Evolutionary conservation across 805 yeast genomes (phyloP).

Genomic region (Saturnispora bothae): DNA sequence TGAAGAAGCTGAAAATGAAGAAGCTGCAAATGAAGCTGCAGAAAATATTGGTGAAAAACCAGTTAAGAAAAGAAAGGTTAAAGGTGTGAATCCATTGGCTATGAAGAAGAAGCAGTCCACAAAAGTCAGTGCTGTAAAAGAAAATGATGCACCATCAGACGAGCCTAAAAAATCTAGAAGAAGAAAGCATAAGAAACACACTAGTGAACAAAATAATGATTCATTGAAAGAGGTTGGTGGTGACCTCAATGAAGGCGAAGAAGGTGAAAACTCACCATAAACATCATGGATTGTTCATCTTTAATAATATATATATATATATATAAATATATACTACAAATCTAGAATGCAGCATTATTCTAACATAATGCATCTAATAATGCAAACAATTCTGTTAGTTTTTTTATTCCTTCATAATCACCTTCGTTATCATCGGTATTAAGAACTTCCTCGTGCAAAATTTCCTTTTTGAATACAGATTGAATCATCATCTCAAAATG

Average conservation of each 20-base stretch:
- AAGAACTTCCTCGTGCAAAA: slow-evolving; percentile 10
- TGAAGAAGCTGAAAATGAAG: slow-evolving; percentile 11
- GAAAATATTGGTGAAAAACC: slow-evolving; percentile 14
- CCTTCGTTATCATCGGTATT: slow-evolving; percentile 4
- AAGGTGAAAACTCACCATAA: no score
- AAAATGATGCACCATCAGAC: background rate
- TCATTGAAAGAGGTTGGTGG: slow-evolving; percentile 17
- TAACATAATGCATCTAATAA: slow-evolving; percentile 14
- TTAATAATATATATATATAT: no score
- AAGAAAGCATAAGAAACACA: background rate
- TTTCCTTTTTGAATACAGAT: slow-evolving; percentile 34
- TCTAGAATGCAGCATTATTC: no score
- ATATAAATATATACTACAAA: no score
- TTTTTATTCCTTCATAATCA: slow-evolving; percentile 15
- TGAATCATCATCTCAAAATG: slow-evolving; percentile 46
- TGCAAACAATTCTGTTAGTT: slow-evolving; percentile 22
- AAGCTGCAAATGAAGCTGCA: slow-evolving; percentile 11
- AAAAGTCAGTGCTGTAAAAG: no score
- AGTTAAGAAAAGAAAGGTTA: slow-evolving; percentile 34
- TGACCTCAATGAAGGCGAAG: no score
- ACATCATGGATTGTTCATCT: no score
- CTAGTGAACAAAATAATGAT: background rate
- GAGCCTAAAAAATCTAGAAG: slow-evolving; percentile 1
- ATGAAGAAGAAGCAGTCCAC: slow-evolving; percentile 70
- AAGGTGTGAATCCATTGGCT: slow-evolving; percentile 86